Evolutionary conservation across 495 filamentous ascomycete species (phyloP), one percentile per base, ranked within the genome.

Genomic region (Penicillium crystallinum): DNA sequence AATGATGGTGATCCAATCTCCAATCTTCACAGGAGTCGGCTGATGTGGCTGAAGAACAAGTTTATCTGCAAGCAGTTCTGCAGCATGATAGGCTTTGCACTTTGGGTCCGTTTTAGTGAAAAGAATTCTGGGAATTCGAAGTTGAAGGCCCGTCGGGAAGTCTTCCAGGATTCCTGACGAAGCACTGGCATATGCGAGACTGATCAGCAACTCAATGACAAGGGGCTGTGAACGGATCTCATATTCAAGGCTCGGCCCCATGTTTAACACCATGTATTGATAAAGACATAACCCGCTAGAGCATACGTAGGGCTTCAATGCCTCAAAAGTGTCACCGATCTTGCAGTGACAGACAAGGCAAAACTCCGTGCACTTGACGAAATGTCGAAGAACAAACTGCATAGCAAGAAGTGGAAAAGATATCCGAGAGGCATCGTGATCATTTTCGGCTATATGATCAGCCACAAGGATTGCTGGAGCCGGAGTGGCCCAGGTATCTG

Each of bases 281-380:
- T 90, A 93, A 2, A 96, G 71, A 61, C 92, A 97, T 7, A 97
- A 75, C 3, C 78, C 79, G 17, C 82, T 81, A 23, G 80, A 83
- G 74, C 92, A 97, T 17, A 96, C 90, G 58, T 93, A 96, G 0
- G 92, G 92, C 53, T 90, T 92, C 37, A 97, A 72, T n/a, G 91
- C 86, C 57, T 91, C 88, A 40, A 95, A 87, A 6, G 81, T 79
- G 6, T 77, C 77, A n/a, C 80, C 64, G 27, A 89, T 76, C 59
- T 79, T 87, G 58, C 80, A 79, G 64, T 95, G 88, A 58, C 92
- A 97, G 12, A 91, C 82, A 34, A 95, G 77, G 63, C 92, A 97
- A 63, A 91, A 96, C 34, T 93, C 84, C 5, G 88, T 90, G 57
- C 90, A 96, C 41, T 80, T 84, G 19, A 90, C 80, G 53, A 96